Base-by-base conservation (phyloP, 106 monocot species). In the Triglochin maritima region DNA sequence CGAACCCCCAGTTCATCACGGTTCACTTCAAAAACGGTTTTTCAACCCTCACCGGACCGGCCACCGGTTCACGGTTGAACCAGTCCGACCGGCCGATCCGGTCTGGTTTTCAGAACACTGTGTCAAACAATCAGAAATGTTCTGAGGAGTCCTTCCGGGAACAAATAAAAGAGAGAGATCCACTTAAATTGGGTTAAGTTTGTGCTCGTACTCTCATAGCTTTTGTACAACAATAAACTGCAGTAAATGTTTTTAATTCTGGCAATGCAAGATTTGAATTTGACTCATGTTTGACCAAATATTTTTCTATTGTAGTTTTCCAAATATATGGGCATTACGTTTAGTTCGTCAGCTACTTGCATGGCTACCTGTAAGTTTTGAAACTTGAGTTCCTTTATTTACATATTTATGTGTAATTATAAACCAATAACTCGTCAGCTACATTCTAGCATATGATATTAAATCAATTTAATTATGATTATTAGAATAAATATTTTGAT, bases 311-410 rank as follows among this genome's bases (percentile, higher is more conserved):
- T 80, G 68, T 84, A 93, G 93, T 0, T 93, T 93, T 80, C 89
- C 89, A 58, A 86, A 89, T 78, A 60, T 80, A 46, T 89, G 86
- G 93, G 88, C 89, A n/a, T 58, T 93, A 70, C 68, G 93, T 44
- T 78, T 93, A 64, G 88, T 82, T 9, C 88, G 89, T 3, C 86
- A 86, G 71, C 73, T 93, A 42, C 76, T 93, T 71, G 62, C 83
- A 45, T 93, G 93, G 93, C 79, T 89, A 78, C 89, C 88, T 41
- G 93, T 93, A 89, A 93, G 89, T 69, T 63, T 47, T 8, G 56
- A 57, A 12, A 51, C 52, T 50, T 48, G 9, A 17, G 47, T 16
- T 59, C 13, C 2, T 10, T 17, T 16, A 13, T 3, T 54, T n/a
- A n/a, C 12, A 51, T 56, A 3, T 41, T 50, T 50, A 49, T 10